Percentiles rank a stretch among this genome's conserved stretches.
phyloP scores from a whole-genome alignment of 2,329 filamentous ascomycete species.

The Penicillium sp. region DNA sequence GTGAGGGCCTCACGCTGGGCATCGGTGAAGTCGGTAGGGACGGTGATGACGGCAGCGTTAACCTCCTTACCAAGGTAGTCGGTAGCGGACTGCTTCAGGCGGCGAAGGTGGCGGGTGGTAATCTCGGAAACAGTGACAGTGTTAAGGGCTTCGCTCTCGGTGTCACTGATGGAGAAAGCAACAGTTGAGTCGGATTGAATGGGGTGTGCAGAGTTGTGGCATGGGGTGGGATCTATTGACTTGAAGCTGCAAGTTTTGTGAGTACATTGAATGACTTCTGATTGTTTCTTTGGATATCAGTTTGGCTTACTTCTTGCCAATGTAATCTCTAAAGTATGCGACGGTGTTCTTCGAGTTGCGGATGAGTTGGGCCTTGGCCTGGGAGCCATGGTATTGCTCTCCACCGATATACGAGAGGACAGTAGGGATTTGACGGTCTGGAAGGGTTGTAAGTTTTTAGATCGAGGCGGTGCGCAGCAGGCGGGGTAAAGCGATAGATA shows the following conservation, averaged over 20 bases:
- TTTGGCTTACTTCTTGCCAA: conserved; percentile 79
- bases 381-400: conserved; percentile 94
- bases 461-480: conserved; percentile 5
- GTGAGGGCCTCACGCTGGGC: conserved; percentile 82
- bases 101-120: conserved; percentile 80
- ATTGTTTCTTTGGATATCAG: neutral
- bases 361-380: conserved; percentile 92
- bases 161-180: conserved; percentile 83
- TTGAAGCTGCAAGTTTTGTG: conserved; percentile 67
- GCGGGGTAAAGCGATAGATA: neutral
- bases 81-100: conserved; percentile 79
- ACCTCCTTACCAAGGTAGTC: conserved; percentile 93
- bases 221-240: conserved; percentile 93
- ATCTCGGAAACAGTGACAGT: conserved; percentile 79
- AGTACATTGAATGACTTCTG: conserved; percentile 14
- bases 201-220: conserved; percentile 91
- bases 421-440: conserved; percentile 95
- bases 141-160: conserved; percentile 66
- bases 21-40: conserved; percentile 91
- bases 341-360: conserved; percentile 93
- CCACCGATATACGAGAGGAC: conserved; percentile 93
- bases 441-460: conserved; percentile 24
- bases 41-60: conserved; percentile 90
- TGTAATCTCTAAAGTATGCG: conserved; percentile 92
- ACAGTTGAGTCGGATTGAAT: conserved; percentile 73